phyloP scores from a whole-genome alignment of 2,329 filamentous ascomycete genomes.

The Claviceps digitariae region DNA sequence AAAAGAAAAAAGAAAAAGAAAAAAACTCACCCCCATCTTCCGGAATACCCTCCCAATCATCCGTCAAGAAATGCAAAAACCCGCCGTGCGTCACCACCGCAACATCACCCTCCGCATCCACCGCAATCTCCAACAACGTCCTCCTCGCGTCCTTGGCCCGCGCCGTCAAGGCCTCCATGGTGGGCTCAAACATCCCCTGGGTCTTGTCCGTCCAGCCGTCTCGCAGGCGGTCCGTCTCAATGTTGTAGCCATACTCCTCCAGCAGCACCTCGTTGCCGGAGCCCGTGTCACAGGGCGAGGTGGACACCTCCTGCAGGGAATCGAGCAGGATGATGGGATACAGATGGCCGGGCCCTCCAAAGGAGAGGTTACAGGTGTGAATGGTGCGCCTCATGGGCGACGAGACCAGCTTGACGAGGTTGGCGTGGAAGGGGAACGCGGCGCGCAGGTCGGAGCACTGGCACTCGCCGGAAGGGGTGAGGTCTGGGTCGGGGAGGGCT shows the following conservation, averaged over 20 bases:
- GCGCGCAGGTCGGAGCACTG: slow-evolving; percentile 56
- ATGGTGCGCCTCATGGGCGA: slow-evolving; percentile 73
- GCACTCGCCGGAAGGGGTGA: slow-evolving; percentile 61
- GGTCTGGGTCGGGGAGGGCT: slow-evolving; percentile 57
- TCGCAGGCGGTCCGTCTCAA: slow-evolving; percentile 50
- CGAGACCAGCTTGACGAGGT: slow-evolving; percentile 57
- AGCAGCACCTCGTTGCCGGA: slow-evolving; percentile 39
- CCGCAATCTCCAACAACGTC: slow-evolving; percentile 37
- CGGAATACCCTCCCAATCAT: slow-evolving; percentile 58
- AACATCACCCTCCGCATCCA: slow-evolving; percentile 44
- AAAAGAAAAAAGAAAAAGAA: not conserved
- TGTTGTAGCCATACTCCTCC: slow-evolving; percentile 45
- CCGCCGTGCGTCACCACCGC: slow-evolving; percentile 72
- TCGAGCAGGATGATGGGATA: slow-evolving; percentile 52
- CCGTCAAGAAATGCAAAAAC: slow-evolving; percentile 71
- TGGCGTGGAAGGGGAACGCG: slow-evolving; percentile 49
- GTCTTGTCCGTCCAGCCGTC: slow-evolving; percentile 61
- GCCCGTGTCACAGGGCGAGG: slow-evolving; percentile 65
- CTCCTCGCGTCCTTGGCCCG: slow-evolving; percentile 47
- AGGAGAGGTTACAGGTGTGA: slow-evolving; percentile 60
- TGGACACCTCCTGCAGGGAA: slow-evolving; percentile 65
- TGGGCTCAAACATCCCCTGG: slow-evolving; percentile 29
- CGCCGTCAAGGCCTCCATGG: slow-evolving; percentile 38
- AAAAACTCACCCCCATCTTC: slow-evolving; percentile 24
- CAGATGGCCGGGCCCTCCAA: slow-evolving; percentile 33